phyloP scores from a whole-genome alignment of 2,329 filamentous ascomycete species.

The Coniochaeta pulveracea region DNA sequence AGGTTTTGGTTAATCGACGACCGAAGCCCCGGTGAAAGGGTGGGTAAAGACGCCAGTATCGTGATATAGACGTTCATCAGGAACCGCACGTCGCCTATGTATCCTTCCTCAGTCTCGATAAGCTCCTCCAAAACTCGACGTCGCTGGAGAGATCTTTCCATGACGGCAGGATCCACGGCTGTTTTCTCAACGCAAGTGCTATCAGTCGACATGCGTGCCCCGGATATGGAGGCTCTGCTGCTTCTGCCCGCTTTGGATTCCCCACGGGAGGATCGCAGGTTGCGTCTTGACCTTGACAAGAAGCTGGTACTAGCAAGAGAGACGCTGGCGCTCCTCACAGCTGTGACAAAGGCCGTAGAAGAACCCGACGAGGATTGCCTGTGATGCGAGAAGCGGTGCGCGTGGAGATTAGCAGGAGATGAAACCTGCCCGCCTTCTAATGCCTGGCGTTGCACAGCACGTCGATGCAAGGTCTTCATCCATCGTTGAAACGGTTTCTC shows the following conservation, averaged over 20 bases:
- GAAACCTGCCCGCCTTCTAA: conserved; percentile 7
- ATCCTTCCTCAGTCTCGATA: conserved; percentile 75
- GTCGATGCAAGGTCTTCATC: conserved; percentile 58
- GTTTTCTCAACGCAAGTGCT: conserved; percentile 48
- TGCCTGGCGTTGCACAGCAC: conserved; percentile 31
- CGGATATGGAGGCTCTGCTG: conserved; percentile 48
- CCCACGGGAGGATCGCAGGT: conserved; percentile 39
- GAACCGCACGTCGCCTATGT: conserved; percentile 78
- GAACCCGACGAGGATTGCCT: conserved; percentile 58
- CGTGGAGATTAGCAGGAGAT: background rate
- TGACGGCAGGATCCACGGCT: conserved; percentile 54
- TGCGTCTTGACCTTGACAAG: conserved; percentile 45
- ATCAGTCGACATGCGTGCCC: conserved; percentile 52
- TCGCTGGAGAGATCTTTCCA: conserved; percentile 61
- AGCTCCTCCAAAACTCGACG: conserved; percentile 77
- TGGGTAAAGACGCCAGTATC: conserved; percentile 60
- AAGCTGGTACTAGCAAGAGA: conserved; percentile 66
- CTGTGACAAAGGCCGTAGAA: conserved; percentile 70
- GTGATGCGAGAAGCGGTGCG: conserved; percentile 18
- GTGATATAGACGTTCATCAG: conserved; percentile 75
- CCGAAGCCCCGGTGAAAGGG: conserved; percentile 50
- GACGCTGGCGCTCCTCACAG: conserved; percentile 68
- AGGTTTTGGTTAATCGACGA: conserved; percentile 70
- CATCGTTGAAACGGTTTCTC: conserved; percentile 55
- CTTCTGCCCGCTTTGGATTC: conserved; percentile 51